Evolutionary conservation across 2,329 filamentous ascomycete species (phyloP).

Genomic region (Basipetospora chlamydospora): DNA sequence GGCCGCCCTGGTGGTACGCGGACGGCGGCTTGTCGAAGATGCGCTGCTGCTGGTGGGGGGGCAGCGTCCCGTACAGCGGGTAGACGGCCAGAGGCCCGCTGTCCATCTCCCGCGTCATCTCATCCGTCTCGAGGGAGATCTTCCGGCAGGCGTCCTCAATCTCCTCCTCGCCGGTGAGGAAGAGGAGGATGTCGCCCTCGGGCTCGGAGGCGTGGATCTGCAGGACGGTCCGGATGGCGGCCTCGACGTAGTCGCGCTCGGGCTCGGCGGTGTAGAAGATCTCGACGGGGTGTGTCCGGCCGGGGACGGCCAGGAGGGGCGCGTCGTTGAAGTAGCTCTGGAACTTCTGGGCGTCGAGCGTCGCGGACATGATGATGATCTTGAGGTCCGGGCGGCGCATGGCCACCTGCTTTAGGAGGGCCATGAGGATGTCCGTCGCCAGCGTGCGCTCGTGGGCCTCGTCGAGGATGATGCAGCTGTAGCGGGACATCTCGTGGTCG

Average conservation of each 20-base stretch:
- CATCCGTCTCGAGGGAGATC: constrained; percentile 78
- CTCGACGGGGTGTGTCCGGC: constrained; percentile 90
- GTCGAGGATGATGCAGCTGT: constrained; percentile 96
- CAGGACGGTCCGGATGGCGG: constrained; percentile 81
- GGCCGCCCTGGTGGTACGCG: constrained; percentile 57
- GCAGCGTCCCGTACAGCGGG: constrained; percentile 84
- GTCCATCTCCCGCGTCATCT: constrained; percentile 81
- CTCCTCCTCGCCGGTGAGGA: constrained; percentile 95
- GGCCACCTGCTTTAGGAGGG: constrained; percentile 81
- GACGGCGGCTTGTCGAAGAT: constrained; percentile 86
- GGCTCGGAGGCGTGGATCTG: constrained; percentile 91
- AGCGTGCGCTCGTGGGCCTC: constrained; percentile 97
- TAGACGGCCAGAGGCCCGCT: constrained; percentile 83
- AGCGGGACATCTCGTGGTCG: constrained; percentile 79
- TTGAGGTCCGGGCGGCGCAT: constrained; percentile 76
- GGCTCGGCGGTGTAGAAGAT: constrained; percentile 97
- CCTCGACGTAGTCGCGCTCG: constrained; percentile 93
- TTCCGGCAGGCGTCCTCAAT: constrained; percentile 94
- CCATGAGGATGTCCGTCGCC: constrained; percentile 95
- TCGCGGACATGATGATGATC: constrained; percentile 98
- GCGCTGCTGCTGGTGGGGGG: constrained; percentile 81
- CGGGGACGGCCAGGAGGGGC: constrained; percentile 82
- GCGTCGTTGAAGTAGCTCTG: constrained; percentile 94
- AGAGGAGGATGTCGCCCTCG: constrained; percentile 85
- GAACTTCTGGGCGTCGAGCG: constrained; percentile 93